phyloP scores from a whole-genome alignment of 768 basidiomycete genomes.

The Mycena floridula region DNA sequence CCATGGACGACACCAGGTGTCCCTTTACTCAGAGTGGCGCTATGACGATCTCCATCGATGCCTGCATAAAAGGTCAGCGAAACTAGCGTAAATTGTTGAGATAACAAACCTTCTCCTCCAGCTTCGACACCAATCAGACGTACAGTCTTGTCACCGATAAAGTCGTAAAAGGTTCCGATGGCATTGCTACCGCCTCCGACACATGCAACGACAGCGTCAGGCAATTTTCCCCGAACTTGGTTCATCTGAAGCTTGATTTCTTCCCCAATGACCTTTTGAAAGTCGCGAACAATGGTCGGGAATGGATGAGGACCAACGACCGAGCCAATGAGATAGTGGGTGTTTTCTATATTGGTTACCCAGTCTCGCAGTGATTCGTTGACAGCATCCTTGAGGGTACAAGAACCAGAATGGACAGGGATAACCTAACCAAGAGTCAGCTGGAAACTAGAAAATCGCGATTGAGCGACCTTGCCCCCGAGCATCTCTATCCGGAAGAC shows the following conservation, averaged over 20 bases:
- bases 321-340: constrained; percentile 96
- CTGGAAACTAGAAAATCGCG: neutral
- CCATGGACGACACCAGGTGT: constrained; percentile 94
- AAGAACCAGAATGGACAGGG: constrained; percentile 88
- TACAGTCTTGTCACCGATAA: constrained; percentile 83
- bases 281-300: constrained; percentile 98
- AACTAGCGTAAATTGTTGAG: constrained; percentile 1
- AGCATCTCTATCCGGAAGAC: constrained; percentile 98
- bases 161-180: constrained; percentile 96
- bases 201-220: constrained; percentile 92
- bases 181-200: constrained; percentile 98
- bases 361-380: constrained; percentile 98
- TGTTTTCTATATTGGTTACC: constrained; percentile 92
- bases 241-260: constrained; percentile 90
- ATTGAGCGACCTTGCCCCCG: constrained; percentile 65
- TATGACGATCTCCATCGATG: constrained; percentile 78
- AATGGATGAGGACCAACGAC: constrained; percentile 98
- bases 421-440: constrained; percentile 59
- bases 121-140: constrained; percentile 93
- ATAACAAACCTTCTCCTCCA: constrained; percentile 78
- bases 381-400: constrained; percentile 96
- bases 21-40: constrained; percentile 89
- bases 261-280: constrained; percentile 90
- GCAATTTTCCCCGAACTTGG: constrained; percentile 73
- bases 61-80: constrained; percentile 36